Base-by-base conservation (phyloP, 2,329 filamentous ascomycete species). In the Orbilia quercus region DNA sequence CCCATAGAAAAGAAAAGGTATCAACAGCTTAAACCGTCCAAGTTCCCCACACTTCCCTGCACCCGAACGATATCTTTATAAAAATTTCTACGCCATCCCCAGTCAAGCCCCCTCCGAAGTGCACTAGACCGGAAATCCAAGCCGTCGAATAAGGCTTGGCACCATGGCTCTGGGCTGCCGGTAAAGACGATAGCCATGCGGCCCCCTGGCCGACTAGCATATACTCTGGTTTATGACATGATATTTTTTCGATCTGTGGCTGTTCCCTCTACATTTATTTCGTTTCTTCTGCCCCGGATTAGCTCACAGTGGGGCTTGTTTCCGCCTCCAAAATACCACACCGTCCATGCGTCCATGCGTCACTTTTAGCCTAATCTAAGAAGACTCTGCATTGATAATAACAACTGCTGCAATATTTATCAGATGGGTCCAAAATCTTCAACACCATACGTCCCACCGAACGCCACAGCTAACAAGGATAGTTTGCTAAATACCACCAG, bases 101-200 rank as follows among this genome's bases (percentile, higher is more conserved):
- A 31, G 4, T 31, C 9, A 9, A 31, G 28, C 4, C 28, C 28
- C 9, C 4, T 31, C 4, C 28, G 28, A 31, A n/a, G 28, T 31
- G 45, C 58, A 62, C 20, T 40, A 44, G n/a, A 44, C 45, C 50
- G 60, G 60, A 28, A 65, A 23, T 34, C 60, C 50, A 65, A 65
- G 60, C 60, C 60, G 60, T 55, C 50, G 47, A 65, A 23, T 11
- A 36, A 53, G 20, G 23, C 23, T 65, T 65, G 60, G 60, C 60
- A 55, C 51, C 42, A 62, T 25, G 51, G 60, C 48, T 34, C 50
- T 64, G 60, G 16, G 38, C n/a, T n/a, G n/a, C n/a, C n/a, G n/a
- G n/a, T n/a, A 31, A 31, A 31, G 28, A 9, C 22, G 31, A 31
- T 58, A 36, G 45, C 36, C 40, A 31, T 31, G 28, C 28, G 9